Percentiles rank a stretch among this genome's conserved stretches.
phyloP scores from a whole-genome alignment of 2,329 filamentous ascomycete species.

The Zasmidium cellare region DNA sequence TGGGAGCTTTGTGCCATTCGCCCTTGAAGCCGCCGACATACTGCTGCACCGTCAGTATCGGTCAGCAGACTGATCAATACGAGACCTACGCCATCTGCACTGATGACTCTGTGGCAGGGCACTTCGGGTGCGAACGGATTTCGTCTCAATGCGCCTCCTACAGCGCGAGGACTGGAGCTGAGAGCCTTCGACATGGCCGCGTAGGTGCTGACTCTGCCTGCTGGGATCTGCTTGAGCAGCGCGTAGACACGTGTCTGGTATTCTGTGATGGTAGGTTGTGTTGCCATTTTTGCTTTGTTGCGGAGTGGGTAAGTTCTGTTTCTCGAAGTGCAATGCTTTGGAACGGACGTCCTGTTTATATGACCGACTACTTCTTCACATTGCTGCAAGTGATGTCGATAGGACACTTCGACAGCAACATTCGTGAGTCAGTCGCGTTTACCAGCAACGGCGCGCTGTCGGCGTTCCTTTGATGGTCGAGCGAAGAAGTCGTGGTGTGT shows the following conservation, averaged over 20 bases:
- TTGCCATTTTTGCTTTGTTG: background rate
- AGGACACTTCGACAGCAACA: conserved; percentile 1
- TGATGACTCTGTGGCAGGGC: conserved; percentile 77
- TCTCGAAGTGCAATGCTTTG: background rate
- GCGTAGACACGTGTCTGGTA: conserved; percentile 58
- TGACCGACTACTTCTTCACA: too few species aligned
- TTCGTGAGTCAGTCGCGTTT: background rate
- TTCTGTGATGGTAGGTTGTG: conserved; percentile 8
- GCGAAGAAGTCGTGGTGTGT: too few species aligned
- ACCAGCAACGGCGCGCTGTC: background rate
- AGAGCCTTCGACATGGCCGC: conserved; percentile 68
- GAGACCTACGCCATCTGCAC: conserved; percentile 61
- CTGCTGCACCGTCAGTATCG: conserved; percentile 13
- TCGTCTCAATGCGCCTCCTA: conserved; percentile 72
- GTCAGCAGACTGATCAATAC: background rate
- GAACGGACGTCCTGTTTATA: too few species aligned
- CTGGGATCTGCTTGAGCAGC: conserved; percentile 74
- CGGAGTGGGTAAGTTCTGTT: background rate
- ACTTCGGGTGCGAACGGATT: conserved; percentile 84
- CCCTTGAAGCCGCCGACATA: conserved; percentile 70
- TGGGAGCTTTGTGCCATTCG: conserved; percentile 61
- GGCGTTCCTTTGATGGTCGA: too few species aligned
- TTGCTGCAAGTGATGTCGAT: background rate
- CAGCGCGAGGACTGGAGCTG: conserved; percentile 69
- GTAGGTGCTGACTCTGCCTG: conserved; percentile 72